Base-by-base conservation (phyloP, 2,329 filamentous ascomycete genomes). In the Fusarium sp. region DNA sequence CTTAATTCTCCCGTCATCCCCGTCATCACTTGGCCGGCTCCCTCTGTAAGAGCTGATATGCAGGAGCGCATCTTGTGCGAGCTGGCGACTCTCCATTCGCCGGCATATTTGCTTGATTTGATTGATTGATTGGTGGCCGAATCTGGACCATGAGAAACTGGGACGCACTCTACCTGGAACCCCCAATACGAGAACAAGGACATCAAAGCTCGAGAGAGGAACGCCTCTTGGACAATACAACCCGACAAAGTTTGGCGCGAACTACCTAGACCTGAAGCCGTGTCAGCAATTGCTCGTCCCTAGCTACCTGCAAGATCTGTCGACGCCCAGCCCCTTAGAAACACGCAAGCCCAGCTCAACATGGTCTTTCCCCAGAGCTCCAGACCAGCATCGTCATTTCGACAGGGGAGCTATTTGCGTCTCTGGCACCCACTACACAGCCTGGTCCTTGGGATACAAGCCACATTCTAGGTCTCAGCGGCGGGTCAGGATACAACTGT, bases 1-100 rank as follows among this genome's bases (percentile, higher is more conserved):
- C 50, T 62, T 64, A 50, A 4, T 51, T 44, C 61, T 69, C 58
- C 54, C 49, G 62, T 74, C 67, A 65, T 67, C 59, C 34, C 51
- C 57, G 31, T 27, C 50, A 36, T 58, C 51, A 29, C 55, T 33
- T 60, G 51, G 55, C 38, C 49, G 18, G 18, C 40, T 18, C 42
- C 65, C 64, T 63, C 50, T 58, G 67, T 63, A 50, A 64, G 67
- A 72, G 69, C 69, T 74, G 73, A 74, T 74, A 61, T 73, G 62
- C 73, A 73, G 69, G 61, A 70, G 65, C 64, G 53, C 61, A 38
- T 40, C 29, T 34, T 61, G 44, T 65, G 40, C 55, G 42, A 36
- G 46, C 58, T 65, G 62, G 63, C 46, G 49, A 59, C 55, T 23
- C 33, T 50, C 46, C 55, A 53, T 64, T 59, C 58, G 55, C 65